These are phyloP conservation scores for Trametes versicolor DNA, from an alignment of 1,284 basidiomycete genomes.

Conservation along the genomic window DNA sequence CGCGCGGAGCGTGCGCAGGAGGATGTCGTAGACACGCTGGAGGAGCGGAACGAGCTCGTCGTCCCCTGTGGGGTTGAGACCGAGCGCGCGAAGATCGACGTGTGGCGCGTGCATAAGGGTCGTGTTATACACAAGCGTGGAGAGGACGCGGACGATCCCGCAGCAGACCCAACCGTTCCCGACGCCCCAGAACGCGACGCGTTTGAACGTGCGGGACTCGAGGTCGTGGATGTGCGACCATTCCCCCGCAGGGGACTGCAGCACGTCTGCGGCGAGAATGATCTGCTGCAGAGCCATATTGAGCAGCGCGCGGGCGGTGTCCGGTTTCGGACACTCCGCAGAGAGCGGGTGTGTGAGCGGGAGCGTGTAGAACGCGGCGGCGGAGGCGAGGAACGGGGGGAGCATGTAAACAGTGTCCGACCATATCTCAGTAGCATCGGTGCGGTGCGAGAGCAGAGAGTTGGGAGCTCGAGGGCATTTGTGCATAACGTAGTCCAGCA, in stretches of 20 bases:
- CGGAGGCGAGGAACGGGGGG: conserved; percentile 36
- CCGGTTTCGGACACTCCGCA: background rate
- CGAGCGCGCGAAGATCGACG: conserved; percentile 10
- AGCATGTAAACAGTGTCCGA: conserved; percentile 42
- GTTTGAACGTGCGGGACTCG: conserved; percentile 25
- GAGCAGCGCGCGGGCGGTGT: conserved; percentile 19
- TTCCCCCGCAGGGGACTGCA: conserved; percentile 32
- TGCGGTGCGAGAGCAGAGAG: conserved; percentile 37
- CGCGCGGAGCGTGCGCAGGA: conserved; percentile 33
- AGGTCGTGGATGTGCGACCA: conserved; percentile 42
- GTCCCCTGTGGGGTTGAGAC: background rate
- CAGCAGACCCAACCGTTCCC: conserved; percentile 43
- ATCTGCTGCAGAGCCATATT: conserved; percentile 34
- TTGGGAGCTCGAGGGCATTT: conserved; percentile 32
- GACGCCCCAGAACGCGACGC: conserved; percentile 40
- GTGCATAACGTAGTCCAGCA: conserved; percentile 36
- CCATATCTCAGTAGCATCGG: conserved; percentile 38
- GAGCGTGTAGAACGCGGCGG: conserved; percentile 27
- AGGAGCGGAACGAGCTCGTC: conserved; percentile 12
- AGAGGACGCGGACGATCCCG: conserved; percentile 38
- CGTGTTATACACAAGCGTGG: conserved; percentile 14
- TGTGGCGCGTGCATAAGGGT: conserved; percentile 1
- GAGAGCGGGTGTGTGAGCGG: background rate
- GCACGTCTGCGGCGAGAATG: conserved; percentile 31
- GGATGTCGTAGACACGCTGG: conserved; percentile 25